phyloP scores from a whole-genome alignment of 1,284 basidiomycete species.

The Moniliella sp. region DNA sequence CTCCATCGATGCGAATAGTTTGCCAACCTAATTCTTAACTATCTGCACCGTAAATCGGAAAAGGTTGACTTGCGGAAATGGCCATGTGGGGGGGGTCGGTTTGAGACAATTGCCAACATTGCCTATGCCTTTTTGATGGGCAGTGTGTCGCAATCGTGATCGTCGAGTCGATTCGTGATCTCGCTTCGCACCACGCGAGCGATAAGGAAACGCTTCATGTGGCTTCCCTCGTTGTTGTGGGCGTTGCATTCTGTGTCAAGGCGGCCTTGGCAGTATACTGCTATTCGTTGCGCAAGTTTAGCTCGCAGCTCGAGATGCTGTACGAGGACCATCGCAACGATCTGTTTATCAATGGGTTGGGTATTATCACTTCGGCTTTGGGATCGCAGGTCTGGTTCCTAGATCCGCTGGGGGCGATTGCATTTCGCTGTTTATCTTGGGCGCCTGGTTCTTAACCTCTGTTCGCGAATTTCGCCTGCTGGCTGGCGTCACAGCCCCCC shows the following conservation, averaged over 20 bases:
- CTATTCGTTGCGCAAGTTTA: constrained; percentile 51
- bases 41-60: constrained; percentile 54
- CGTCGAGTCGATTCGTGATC: constrained; percentile 55
- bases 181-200: constrained; percentile 43
- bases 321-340: constrained; percentile 86
- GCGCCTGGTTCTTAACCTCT: constrained; percentile 45
- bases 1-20: constrained; percentile 25
- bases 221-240: constrained; percentile 59
- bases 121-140: constrained; percentile 46
- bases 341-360: constrained; percentile 53
- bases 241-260: constrained; percentile 63
- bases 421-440: constrained; percentile 54
- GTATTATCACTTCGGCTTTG: constrained; percentile 67
- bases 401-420: constrained; percentile 57
- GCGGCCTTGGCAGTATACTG: constrained; percentile 68
- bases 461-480: constrained; percentile 55
- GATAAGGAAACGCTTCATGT: constrained; percentile 54
- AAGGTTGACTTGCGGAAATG: constrained; percentile 59
- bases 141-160: constrained; percentile 59
- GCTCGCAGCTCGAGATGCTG: constrained; percentile 71
- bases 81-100: constrained; percentile 43
- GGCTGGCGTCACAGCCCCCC: constrained; percentile 72
- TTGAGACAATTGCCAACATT: constrained; percentile 46
- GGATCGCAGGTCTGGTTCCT: constrained; percentile 81
- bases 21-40: constrained; percentile 65